Evolutionary conservation across 2,329 filamentous ascomycete species (phyloP).

Genomic region (Aureobasidium mangrovei): DNA sequence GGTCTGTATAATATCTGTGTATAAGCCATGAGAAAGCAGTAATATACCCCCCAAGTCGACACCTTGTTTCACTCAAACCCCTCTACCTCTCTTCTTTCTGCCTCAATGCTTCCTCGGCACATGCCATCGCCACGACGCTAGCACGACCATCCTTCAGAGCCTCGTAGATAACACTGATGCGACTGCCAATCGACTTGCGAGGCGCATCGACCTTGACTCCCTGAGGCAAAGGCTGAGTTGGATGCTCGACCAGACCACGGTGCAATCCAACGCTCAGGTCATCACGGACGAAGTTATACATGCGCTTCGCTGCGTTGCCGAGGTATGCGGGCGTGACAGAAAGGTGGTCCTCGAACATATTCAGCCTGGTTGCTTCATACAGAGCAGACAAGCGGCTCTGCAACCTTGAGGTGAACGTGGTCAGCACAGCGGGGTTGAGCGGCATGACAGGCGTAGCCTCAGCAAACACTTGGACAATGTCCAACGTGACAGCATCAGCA

Average conservation of each 20-base stretch:
- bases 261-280: constrained; percentile 19
- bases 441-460: not conserved
- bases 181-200: constrained; percentile 18
- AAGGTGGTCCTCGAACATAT: not conserved
- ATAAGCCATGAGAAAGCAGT: no score
- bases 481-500: not conserved
- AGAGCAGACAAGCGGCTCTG: not conserved
- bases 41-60: no score
- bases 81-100: no score
- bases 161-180: constrained; percentile 20
- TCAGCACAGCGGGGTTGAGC: not conserved
- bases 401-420: not conserved
- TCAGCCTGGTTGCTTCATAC: not conserved
- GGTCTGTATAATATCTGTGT: no score
- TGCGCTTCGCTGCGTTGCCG: constrained; percentile 16
- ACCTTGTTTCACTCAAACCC: no score
- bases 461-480: not conserved
- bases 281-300: constrained; percentile 21
- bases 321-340: constrained; percentile 8
- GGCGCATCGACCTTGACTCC: constrained; percentile 7
- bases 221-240: constrained; percentile 14
- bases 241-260: constrained; percentile 21
- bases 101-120: not conserved
- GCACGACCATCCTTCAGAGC: constrained; percentile 20
- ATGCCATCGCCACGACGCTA: constrained; percentile 16